Percentiles rank a stretch among this genome's conserved stretches.
These are phyloP conservation scores for Mimosa bimucronata DNA, from an alignment of 306 rosid genomes.

Conservation along the genomic window DNA sequence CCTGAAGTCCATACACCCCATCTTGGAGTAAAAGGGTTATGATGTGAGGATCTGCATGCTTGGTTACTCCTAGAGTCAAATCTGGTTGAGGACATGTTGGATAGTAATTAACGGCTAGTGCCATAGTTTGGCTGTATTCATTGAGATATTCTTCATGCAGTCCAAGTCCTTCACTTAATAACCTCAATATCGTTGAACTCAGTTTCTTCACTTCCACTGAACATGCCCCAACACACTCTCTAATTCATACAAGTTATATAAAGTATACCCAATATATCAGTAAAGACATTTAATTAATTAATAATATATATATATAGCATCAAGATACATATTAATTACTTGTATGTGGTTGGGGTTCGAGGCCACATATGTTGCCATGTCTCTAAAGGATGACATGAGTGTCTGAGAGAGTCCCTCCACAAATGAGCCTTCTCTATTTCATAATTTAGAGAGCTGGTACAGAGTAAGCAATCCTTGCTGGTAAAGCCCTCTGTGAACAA, in stretches of 20 bases:
- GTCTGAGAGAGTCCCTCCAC: not conserved
- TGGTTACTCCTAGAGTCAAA: constrained; percentile 35
- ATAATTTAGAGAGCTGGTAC: constrained; percentile 4
- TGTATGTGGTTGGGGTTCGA: not conserved
- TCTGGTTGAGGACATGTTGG: constrained; percentile 47
- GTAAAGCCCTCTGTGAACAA: constrained; percentile 20
- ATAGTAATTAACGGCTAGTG: constrained; percentile 16
- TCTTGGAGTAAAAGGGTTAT: constrained; percentile 43
- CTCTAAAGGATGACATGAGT: not conserved
- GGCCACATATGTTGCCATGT: not conserved
- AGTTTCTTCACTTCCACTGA: constrained; percentile 8
- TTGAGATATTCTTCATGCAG: constrained; percentile 28
- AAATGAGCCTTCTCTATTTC: not conserved
- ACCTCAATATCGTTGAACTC: constrained; percentile 3
- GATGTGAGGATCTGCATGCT: constrained; percentile 43
- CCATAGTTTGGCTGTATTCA: constrained; percentile 7
- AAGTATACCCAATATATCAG: not conserved
- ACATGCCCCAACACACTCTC: constrained; percentile 22
- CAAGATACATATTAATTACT: not conserved
- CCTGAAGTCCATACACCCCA: constrained; percentile 40
- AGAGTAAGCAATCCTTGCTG: constrained; percentile 18
- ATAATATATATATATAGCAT: too few species aligned
- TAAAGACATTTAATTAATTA: not conserved
- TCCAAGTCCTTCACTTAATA: constrained; percentile 23
- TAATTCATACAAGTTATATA: not conserved